A percentile compares a stretch with the other conserved stretches of the same genome.
Conservation (phyloP, 1,139 yeast species). For the Meyerozyma sp. region DNA sequence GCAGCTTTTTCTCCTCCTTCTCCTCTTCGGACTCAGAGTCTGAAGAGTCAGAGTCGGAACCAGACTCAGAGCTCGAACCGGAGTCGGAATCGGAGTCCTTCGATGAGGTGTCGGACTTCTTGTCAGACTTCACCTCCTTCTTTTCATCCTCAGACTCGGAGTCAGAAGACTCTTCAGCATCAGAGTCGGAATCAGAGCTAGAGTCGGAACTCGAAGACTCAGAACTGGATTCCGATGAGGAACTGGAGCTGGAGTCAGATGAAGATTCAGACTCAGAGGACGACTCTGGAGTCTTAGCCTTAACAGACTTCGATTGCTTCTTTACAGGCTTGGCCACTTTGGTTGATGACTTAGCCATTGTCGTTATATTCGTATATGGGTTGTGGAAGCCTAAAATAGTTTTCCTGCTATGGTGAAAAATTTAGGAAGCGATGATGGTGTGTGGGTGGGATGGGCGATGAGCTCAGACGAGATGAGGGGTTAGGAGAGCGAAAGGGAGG, state of each 20-base stretch:
- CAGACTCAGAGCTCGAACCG: constrained; percentile 13
- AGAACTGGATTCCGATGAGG: constrained; percentile 7
- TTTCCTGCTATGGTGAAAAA: constrained; percentile 2
- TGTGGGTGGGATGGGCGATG: neutral
- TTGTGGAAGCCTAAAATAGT: constrained; percentile 5
- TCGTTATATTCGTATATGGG: constrained; percentile 4
- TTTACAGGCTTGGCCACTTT: constrained; percentile 27
- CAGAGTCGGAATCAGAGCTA: constrained; percentile 5
- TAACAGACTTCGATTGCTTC: constrained; percentile 24
- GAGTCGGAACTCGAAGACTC: constrained; percentile 16
- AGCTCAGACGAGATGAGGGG: constrained; percentile 2
- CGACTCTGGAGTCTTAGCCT: constrained; percentile 20
- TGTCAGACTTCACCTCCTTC: constrained; percentile 10
- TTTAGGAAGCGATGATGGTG: constrained; percentile 5
- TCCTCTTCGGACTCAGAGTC: constrained; percentile 16
- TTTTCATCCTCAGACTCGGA: constrained; percentile 16
- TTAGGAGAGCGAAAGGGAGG: too few relatives aligned
- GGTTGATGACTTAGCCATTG: constrained; percentile 27
- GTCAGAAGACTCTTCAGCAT: constrained; percentile 13
- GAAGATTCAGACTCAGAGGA: constrained; percentile 12
- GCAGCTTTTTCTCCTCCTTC: constrained; percentile 9
- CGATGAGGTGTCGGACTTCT: constrained; percentile 19
- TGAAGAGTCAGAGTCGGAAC: constrained; percentile 18
- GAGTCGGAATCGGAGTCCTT: constrained; percentile 13
- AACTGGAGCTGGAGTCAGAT: constrained; percentile 8